Base-by-base conservation (phyloP, 2,329 filamentous ascomycete species). In the Pyrenophora seminiperda region DNA sequence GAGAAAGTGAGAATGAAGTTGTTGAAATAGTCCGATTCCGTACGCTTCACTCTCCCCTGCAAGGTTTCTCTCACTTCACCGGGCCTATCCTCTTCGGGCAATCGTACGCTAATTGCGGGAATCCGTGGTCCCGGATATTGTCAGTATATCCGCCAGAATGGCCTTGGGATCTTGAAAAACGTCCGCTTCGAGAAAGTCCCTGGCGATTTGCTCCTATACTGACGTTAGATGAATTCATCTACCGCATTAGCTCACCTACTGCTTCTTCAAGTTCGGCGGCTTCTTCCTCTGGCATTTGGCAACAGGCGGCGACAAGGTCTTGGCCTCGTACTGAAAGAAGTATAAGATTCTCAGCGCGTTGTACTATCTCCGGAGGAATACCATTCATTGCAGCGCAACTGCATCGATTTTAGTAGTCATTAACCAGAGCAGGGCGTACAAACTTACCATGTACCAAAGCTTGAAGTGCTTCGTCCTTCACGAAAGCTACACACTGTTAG, bases 301-400 rank as follows among this genome's bases (percentile, higher is more conserved):
- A 83, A 71, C 89, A 96, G 15, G 85, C 83, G 22, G 84, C 81
- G 5, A 87, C 82, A 2, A 97, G 77, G 69, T 96, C 89, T 65
- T 93, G 88, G 5, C 91, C 89, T 41, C 80, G 83, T 13, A 84
- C 83, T 27, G 88, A 78, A 13, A 94, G 76, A 5, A 83, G 71
- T 17, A 88, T 83, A 29, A 99, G 79, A 6, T 86, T 81, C 56
- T 91, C 87, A 0, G 93, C 91, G 47, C 92, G 83, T 13, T 87
- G 76, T 5, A 97, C 81, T 7, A 97, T 83, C 4, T 81, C 79
- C 14, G 75, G 66, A 22, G 90, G 86, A 11, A 99, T 85, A 1
- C 92, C 92, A 63, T 96, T 97, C 71, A 96, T 83, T 3, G 86
- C 85, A 20, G 94, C 94, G 67, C 94, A 97, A 44, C 79, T 83